These are phyloP conservation scores for Mucor sp. DNA, from an alignment of 371 early-diverging fungal species.

Conservation along the genomic window DNA sequence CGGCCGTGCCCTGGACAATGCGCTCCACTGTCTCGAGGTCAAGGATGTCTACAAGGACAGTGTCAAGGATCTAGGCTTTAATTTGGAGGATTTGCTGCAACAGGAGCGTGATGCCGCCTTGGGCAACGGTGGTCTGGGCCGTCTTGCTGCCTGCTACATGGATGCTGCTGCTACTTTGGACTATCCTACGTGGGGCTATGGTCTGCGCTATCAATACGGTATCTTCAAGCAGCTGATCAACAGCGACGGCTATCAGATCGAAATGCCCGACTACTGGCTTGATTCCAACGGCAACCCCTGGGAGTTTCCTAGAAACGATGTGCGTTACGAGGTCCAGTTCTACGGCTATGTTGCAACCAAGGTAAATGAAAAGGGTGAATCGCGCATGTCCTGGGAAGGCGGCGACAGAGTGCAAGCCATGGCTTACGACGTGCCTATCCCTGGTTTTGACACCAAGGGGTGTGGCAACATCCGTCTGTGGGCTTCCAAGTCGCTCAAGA, in stretches of 20 bases:
- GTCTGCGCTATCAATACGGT: slow-evolving; percentile 90
- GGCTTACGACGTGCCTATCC: slow-evolving; percentile 93
- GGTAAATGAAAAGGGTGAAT: slow-evolving; percentile 62
- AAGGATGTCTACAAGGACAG: slow-evolving; percentile 72
- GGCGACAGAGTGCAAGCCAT: slow-evolving; percentile 83
- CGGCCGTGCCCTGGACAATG: slow-evolving; percentile 92
- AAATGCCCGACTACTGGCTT: slow-evolving; percentile 91
- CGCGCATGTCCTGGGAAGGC: slow-evolving; percentile 81
- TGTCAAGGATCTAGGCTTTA: slow-evolving; percentile 78
- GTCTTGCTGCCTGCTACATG: slow-evolving; percentile 90
- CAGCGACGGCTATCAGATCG: slow-evolving; percentile 86
- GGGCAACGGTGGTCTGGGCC: slow-evolving; percentile 93
- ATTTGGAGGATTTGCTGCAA: slow-evolving; percentile 84
- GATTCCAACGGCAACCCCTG: slow-evolving; percentile 84
- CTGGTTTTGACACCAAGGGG: slow-evolving; percentile 84
- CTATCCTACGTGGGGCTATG: slow-evolving; percentile 91
- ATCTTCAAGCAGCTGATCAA: slow-evolving; percentile 89
- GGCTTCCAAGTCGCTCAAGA: slow-evolving; percentile 80
- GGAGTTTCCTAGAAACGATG: slow-evolving; percentile 92
- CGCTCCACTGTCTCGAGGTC: slow-evolving; percentile 78
- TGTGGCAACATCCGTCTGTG: slow-evolving; percentile 94
- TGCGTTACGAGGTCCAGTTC: slow-evolving; percentile 82
- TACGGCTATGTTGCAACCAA: slow-evolving; percentile 78
- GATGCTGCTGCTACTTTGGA: slow-evolving; percentile 88
- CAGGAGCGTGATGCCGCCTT: slow-evolving; percentile 94